Base-by-base conservation (phyloP, 306 rosid species). In the Pyrus communis region DNA sequence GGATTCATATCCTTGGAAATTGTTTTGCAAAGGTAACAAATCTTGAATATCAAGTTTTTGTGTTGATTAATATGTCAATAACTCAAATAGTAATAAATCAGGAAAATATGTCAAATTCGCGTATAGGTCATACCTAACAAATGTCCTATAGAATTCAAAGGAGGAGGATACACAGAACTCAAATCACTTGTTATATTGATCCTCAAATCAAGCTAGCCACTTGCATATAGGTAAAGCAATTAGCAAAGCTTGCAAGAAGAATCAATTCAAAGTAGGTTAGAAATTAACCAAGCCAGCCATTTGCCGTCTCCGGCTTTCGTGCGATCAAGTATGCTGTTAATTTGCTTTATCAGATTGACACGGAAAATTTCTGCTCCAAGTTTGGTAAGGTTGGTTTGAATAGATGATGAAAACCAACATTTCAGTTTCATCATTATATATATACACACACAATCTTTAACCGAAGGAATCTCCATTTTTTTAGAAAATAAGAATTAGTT, bases 301-400 rank as follows among this genome's bases (percentile, higher is more conserved):
- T 62, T 61, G 67, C 38, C 9, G 17, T 61, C 38, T 27, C 67
- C 38, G 19, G 67, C 38, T 27, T 61, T 61, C 35, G 35, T 27
- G 33, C 67, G 7, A 61, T 57, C 14, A 57, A 57, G 23, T 9
- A 62, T 62, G 25, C 67, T 28, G 31, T 21, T 10, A 62, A 61
- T 14, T 66, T 15, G 57, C 19, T n/a, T 2, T 18, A 9, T 19
- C 33, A 45, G 22, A 15, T 66, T 67, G 31, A 40, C 78, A 18
- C 15, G 71, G 46, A 35, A 69, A 0, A 5, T 21, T 31, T 38
- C 11, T 43, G 68, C 81, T 71, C 12, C 10, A 12, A 21, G 33
- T 71, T 76, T 35, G 81, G 75, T 82, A 49, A 71, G 57, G 67
- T 72, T 72, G 85, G 75, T 77, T 72, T 71, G 78, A 71, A 51